Conservation (phyloP, 768 basidiomycete species). For the Lentinula detonsa region DNA sequence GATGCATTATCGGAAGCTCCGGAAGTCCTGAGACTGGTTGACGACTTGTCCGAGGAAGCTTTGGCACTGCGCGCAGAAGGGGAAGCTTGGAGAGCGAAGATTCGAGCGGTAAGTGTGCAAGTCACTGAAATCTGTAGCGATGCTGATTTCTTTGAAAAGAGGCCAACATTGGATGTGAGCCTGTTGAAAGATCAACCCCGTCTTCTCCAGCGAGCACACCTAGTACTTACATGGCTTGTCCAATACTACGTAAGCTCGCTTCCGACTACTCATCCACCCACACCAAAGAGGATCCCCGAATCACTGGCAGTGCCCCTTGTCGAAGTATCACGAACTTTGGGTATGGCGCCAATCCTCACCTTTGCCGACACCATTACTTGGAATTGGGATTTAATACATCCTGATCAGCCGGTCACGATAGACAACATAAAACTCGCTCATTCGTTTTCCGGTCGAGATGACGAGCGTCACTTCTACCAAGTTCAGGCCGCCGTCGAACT, state of each 20-base stretch:
- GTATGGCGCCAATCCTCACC: conserved; percentile 90
- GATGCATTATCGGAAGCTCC: conserved; percentile 49
- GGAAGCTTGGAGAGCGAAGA: conserved; percentile 57
- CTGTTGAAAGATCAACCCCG: conserved; percentile 49
- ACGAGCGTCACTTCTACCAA: conserved; percentile 83
- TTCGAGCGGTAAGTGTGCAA: conserved; percentile 42
- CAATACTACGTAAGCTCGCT: conserved; percentile 89
- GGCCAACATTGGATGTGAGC: conserved; percentile 61
- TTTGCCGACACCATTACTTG: conserved; percentile 96
- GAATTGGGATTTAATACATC: conserved; percentile 70
- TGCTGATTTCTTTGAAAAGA: conserved; percentile 33
- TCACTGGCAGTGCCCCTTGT: conserved; percentile 76
- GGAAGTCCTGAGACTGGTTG: conserved; percentile 49
- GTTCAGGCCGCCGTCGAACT: conserved; percentile 82
- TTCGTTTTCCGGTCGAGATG: conserved; percentile 78
- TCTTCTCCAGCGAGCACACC: conserved; percentile 76
- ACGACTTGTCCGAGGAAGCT: conserved; percentile 44
- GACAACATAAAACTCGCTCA: conserved; percentile 73
- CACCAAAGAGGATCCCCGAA: conserved; percentile 58
- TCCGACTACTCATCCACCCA: conserved; percentile 31
- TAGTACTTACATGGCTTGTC: conserved; percentile 83
- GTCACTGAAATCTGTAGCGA: conserved; percentile 6
- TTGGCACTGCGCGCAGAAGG: conserved; percentile 44
- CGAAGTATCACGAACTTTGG: conserved; percentile 65
- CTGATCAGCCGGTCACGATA: conserved; percentile 49